Evolutionary conservation across 768 basidiomycete species (phyloP), one percentile per base, ranked within the genome.

Genomic region (Pulveroboletus sp.): DNA sequence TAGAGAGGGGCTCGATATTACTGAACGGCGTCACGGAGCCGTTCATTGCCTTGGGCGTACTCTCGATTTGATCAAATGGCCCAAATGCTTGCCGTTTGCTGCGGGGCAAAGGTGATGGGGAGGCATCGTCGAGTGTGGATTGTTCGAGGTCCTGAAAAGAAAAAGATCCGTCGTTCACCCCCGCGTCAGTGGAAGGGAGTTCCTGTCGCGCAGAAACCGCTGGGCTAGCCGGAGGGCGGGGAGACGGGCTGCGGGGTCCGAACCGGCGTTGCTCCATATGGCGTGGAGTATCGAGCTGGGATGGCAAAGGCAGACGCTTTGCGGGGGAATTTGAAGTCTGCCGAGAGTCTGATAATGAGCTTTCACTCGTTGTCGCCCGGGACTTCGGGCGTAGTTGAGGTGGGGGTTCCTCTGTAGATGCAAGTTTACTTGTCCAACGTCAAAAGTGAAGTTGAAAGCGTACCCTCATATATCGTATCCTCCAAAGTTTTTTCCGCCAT

Each of bases 401-500:
- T 9, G 83, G 82, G 33, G 77, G 83, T 39, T 80, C 81, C 63
- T 89, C 85, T 88, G 47, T 24, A 45, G 39, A 39, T 18, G 18
- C 21, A 18, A 30, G 37, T 51, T 17, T 27, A 45, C 47, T 24
- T 39, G 18, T 31, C 50, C 39, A 57, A 41, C 49, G 35, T 39
- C 17, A 53, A 49, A 49, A 32, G 17, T 17, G 39, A 39, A 39
- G 26, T 28, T 8, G 21, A 55, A 48, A 45, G 31, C 74, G 26
- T 59, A 83, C 89, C 87, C 80, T 91, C 89, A 57, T 86, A 87
- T 56, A 91, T 89, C 2, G 82, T 86, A 27, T 79, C 79, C 56
- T 85, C 83, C 14, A 76, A 62, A 3, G 79, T 73, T 27, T 60
- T 68, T 14, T 81, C 79, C 56, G 77, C 60, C 6, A 71, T 59